These are phyloP conservation scores for Dendrothele bispora DNA, from an alignment of 768 basidiomycete genomes.

Conservation along the genomic window DNA sequence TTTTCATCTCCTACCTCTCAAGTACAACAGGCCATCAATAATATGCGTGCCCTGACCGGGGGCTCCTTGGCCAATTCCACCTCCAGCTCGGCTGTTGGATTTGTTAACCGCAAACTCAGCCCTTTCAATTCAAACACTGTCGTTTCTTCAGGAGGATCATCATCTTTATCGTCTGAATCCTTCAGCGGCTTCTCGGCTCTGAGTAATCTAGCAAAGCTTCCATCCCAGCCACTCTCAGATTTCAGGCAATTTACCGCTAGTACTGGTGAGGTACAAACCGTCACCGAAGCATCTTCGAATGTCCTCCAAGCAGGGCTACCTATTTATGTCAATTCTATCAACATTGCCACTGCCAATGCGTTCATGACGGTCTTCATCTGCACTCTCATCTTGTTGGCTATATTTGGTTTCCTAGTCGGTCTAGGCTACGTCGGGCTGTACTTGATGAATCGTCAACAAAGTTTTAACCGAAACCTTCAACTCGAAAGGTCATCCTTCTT, in stretches of 20 bases:
- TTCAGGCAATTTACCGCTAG: neutral
- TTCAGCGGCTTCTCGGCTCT: neutral
- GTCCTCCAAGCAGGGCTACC: slow-evolving; percentile 80
- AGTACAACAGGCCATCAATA: slow-evolving; percentile 77
- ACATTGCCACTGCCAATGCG: slow-evolving; percentile 83
- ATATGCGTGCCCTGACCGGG: slow-evolving; percentile 82
- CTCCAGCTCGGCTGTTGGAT: slow-evolving; percentile 61
- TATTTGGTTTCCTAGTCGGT: slow-evolving; percentile 50
- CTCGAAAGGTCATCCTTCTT: slow-evolving; percentile 36
- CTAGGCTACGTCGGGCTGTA: slow-evolving; percentile 49
- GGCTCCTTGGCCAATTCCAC: slow-evolving; percentile 65
- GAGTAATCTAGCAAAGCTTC: neutral
- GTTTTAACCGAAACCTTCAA: slow-evolving; percentile 15
- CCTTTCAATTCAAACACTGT: slow-evolving; percentile 58
- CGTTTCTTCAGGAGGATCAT: neutral
- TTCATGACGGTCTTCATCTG: slow-evolving; percentile 88
- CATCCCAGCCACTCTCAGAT: neutral
- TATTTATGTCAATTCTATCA: slow-evolving; percentile 73
- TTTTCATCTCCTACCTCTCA: slow-evolving; percentile 55
- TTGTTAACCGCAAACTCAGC: slow-evolving; percentile 80
- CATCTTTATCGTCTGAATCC: neutral
- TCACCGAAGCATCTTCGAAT: slow-evolving; percentile 62
- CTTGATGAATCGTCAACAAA: slow-evolving; percentile 26
- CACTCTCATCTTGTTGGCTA: slow-evolving; percentile 64
- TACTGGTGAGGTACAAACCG: slow-evolving; percentile 56